Evolutionary conservation across 192 early-diverging fungal genomes (phyloP), one percentile per base, ranked within the genome.

Genomic region (Chytriomyces confervae): DNA sequence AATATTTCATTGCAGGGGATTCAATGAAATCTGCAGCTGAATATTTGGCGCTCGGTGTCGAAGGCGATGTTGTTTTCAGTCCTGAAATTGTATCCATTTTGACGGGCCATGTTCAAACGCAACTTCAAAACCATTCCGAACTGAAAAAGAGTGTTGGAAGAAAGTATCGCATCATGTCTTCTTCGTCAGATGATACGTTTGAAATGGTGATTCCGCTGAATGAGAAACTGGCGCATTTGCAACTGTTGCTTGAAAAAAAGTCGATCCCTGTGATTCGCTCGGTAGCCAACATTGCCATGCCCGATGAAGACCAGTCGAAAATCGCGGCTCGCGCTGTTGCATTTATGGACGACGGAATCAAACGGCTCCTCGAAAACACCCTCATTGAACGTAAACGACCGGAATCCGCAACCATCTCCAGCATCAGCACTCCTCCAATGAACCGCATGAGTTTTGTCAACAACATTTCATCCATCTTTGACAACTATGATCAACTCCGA

Each of bases 1-100:
- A 79, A 50, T 72, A 72, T 45, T 79, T 79, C 47, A 57, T 79
- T 70, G 68, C 77, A 18, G 77, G 77, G 20, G 62, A 70, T 16
- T 69, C 77, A 10, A 70, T 79, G 77, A 65, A 72, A 49, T 16
- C 24, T 61, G 77, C 77, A 1, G 69, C 67, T 29, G 77, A 64
- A 48, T 65, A 50, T 36, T 47, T 79, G 50, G 61, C 49, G 6
- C 8, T 62, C 65, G 77, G 69, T 7, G 50, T 13, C 8, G 69
- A 65, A 62, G 77, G 77, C 6, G 77, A 79, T 29, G 8, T 79
- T 50, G 77, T 65, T n/a, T 79, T 79, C 74, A 76, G 64, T 50
- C 49, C 74, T n/a, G 62, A 79, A 23, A 16, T 79, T 8, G 43
- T 69, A n/a, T 29, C 51, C 6, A 51, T 62, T 13, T 46, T 72